These are phyloP conservation scores for Dalbergia cultrata DNA, from an alignment of 306 rosid species.

Conservation along the genomic window DNA sequence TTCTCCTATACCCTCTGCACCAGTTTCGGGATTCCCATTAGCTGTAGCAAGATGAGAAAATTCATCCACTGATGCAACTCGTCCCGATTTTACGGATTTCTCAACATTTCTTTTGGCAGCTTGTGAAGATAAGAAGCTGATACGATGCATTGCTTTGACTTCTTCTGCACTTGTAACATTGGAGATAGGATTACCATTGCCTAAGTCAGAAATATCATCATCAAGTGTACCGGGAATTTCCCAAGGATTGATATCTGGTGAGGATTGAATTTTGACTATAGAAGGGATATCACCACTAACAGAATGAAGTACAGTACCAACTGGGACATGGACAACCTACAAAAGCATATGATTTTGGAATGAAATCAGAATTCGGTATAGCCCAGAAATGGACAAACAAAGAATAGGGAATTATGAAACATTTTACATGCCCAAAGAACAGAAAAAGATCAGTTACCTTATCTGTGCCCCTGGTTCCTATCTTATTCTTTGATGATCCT, in stretches of 20 bases:
- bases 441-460: conserved; percentile 61
- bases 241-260: conserved; percentile 82
- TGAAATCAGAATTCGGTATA: conserved; percentile 36
- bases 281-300: conserved; percentile 73
- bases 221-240: conserved; percentile 84
- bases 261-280: conserved; percentile 49
- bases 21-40: conserved; percentile 41
- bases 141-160: conserved; percentile 31
- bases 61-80: conserved; percentile 41
- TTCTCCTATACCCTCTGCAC: conserved; percentile 44
- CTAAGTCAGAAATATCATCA: conserved; percentile 49
- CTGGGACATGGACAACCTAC: conserved; percentile 80
- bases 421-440: conserved; percentile 19
- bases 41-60: conserved; percentile 48
- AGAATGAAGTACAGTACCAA: conserved; percentile 92
- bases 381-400: conserved; percentile 26
- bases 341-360: conserved; percentile 32
- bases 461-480: conserved; percentile 87
- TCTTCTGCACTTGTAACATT: conserved; percentile 43
- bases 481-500: conserved; percentile 82
- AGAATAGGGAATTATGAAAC: conserved; percentile 32
- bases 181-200: conserved; percentile 33
- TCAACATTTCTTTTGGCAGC: conserved; percentile 37
- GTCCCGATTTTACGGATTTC: conserved; percentile 45
- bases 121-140: conserved; percentile 40